phyloP scores from a whole-genome alignment of 2,329 filamentous ascomycete genomes.

The Xylariaceae sp. region DNA sequence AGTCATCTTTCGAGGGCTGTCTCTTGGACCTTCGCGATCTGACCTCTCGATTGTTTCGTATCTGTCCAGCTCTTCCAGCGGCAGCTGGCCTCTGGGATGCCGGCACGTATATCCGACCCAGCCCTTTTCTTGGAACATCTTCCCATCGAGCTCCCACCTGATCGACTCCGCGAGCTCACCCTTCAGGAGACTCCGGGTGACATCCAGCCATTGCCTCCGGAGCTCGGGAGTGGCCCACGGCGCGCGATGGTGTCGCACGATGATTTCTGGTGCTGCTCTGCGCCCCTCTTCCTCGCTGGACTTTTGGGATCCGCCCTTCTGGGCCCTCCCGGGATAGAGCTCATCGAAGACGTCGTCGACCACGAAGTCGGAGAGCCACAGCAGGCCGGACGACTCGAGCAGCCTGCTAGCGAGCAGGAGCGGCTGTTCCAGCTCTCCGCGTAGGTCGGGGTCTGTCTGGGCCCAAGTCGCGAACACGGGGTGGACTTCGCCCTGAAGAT shows the following conservation, averaged over 20 bases:
- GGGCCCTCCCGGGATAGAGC: constrained; percentile 19
- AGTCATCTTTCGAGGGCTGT: constrained; percentile 15
- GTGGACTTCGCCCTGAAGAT: constrained; percentile 22
- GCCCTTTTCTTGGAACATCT: constrained; percentile 21
- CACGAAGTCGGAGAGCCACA: constrained; percentile 27
- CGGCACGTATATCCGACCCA: constrained; percentile 28
- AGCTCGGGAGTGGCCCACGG: constrained; percentile 15
- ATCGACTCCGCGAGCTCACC: constrained; percentile 13
- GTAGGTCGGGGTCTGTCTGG: constrained; percentile 11
- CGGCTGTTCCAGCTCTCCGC: constrained; percentile 22
- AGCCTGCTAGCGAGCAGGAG: constrained; percentile 24
- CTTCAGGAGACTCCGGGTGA: constrained; percentile 11
- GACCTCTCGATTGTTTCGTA: constrained; percentile 18
- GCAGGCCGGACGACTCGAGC: constrained; percentile 20
- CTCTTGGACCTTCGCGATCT: constrained; percentile 12
- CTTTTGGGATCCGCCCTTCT: background rate
- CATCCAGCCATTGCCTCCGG: constrained; percentile 14
- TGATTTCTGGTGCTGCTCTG: constrained; percentile 10
- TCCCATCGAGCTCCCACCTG: constrained; percentile 24
- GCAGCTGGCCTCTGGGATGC: constrained; percentile 16
- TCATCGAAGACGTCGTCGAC: constrained; percentile 24
- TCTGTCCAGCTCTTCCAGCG: constrained; percentile 16
- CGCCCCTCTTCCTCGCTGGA: constrained; percentile 1
- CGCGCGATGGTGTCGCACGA: constrained; percentile 20
- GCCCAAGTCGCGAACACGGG: constrained; percentile 24